phyloP scores from a whole-genome alignment of 495 filamentous ascomycete species.

The Hypomontagnella monticulosa region DNA sequence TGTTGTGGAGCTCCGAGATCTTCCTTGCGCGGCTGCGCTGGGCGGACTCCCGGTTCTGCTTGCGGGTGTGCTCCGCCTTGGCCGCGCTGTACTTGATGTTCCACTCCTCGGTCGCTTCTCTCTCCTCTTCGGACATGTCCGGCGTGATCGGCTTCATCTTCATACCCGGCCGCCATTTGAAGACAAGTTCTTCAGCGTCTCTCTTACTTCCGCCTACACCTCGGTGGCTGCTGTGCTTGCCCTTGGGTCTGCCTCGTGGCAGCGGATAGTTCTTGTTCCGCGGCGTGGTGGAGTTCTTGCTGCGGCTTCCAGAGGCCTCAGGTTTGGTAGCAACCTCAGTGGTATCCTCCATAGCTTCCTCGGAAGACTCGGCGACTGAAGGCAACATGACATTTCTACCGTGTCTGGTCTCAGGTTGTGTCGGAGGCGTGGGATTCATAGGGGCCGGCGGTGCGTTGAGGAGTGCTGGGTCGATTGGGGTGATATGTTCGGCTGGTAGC shows the following conservation, averaged over 20 bases:
- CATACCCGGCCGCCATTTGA: slow-evolving; percentile 8
- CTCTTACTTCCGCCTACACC: neutral
- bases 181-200: too few species aligned
- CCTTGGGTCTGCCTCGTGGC: neutral
- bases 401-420: neutral
- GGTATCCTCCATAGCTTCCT: neutral
- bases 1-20: neutral
- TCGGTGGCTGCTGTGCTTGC: neutral
- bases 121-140: slow-evolving; percentile 19
- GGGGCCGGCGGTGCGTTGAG: neutral
- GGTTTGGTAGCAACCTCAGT: neutral
- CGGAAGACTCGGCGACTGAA: neutral
- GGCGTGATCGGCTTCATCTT: slow-evolving; percentile 16
- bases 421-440: neutral
- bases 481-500: neutral
- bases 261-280: neutral
- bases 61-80: slow-evolving; percentile 4
- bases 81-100: slow-evolving; percentile 4
- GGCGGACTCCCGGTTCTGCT: slow-evolving; percentile 21
- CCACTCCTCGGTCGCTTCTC: neutral
- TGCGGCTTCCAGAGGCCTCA: neutral
- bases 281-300: neutral
- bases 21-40: slow-evolving; percentile 14
- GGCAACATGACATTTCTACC: neutral
- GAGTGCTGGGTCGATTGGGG: neutral